A percentile compares a stretch with the other conserved stretches of the same genome.
Evolutionary conservation across 257 asterid genomes (phyloP).

Genomic region (Nicotiana tomentosiformis): DNA sequence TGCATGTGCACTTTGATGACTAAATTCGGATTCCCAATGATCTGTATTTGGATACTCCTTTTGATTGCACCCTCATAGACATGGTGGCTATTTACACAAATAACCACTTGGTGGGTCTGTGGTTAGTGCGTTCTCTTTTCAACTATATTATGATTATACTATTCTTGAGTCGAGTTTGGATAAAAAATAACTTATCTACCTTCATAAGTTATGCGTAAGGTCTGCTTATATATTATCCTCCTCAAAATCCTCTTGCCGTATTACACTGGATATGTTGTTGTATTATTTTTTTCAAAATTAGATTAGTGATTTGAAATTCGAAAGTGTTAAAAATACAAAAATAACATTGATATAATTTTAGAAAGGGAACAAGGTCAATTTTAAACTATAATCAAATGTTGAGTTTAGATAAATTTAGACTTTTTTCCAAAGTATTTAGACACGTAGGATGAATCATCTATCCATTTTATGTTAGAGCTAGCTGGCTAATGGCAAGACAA

Average conservation of each 20-base stretch:
- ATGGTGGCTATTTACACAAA: neutral
- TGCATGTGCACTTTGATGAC: conserved; percentile 10
- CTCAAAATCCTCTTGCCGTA: too few species aligned
- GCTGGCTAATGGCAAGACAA: neutral
- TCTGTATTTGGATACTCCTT: neutral
- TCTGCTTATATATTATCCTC: fast-evolving
- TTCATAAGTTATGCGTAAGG: too few species aligned
- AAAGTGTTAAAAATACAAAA: too few species aligned
- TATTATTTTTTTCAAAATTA: neutral
- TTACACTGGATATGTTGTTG: too few species aligned
- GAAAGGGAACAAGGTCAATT: neutral
- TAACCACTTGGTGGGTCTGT: too few species aligned
- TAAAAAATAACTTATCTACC: too few species aligned
- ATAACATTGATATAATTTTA: neutral
- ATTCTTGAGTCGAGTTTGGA: too few species aligned
- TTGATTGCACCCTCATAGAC: neutral
- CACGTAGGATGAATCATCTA: neutral
- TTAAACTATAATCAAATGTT: neutral
- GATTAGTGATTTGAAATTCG: neutral
- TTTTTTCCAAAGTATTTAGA: neutral
- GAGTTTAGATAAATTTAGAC: neutral
- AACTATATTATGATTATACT: too few species aligned
- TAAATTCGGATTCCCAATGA: conserved; percentile 12
- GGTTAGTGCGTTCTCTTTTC: too few species aligned
- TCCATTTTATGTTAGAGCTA: neutral